Evolutionary conservation across 345 rosid genomes (phyloP).

Genomic region (Gossypium arboreum): DNA sequence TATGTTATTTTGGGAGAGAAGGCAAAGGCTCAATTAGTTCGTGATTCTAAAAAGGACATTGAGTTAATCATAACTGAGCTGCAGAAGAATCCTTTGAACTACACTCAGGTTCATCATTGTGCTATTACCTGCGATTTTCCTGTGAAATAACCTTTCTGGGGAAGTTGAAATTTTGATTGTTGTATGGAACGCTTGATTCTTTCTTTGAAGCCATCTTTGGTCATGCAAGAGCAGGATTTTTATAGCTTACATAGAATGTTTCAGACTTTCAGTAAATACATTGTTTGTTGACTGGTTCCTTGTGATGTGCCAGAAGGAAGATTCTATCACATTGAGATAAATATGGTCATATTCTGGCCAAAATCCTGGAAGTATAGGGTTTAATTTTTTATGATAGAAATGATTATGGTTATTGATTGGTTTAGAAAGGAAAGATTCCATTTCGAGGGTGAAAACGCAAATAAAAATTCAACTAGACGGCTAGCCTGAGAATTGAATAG

Average conservation of each 20-base stretch:
- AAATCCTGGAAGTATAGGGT: neutral
- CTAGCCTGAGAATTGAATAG: neutral
- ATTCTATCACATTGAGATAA: neutral
- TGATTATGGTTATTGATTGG: neutral
- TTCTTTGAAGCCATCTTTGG: neutral
- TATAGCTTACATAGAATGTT: no score
- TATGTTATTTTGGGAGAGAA: constrained; percentile 91
- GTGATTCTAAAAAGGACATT: constrained; percentile 85
- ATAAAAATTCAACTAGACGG: no score
- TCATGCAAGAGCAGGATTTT: neutral
- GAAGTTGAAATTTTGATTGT: neutral
- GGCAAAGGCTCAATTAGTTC: constrained; percentile 73
- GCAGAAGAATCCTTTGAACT: constrained; percentile 87
- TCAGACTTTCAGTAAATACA: neutral
- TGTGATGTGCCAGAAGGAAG: neutral
- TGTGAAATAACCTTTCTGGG: neutral
- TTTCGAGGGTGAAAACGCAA: neutral
- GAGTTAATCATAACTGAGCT: constrained; percentile 60
- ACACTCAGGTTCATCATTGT: constrained; percentile 61
- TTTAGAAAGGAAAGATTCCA: neutral
- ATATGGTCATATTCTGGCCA: neutral
- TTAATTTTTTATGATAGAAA: neutral
- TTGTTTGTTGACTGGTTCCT: neutral
- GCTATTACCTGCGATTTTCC: neutral
- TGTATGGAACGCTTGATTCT: neutral